phyloP scores from a whole-genome alignment of 2,329 filamentous ascomycete species.

The Sclerotinia glacialis region DNA sequence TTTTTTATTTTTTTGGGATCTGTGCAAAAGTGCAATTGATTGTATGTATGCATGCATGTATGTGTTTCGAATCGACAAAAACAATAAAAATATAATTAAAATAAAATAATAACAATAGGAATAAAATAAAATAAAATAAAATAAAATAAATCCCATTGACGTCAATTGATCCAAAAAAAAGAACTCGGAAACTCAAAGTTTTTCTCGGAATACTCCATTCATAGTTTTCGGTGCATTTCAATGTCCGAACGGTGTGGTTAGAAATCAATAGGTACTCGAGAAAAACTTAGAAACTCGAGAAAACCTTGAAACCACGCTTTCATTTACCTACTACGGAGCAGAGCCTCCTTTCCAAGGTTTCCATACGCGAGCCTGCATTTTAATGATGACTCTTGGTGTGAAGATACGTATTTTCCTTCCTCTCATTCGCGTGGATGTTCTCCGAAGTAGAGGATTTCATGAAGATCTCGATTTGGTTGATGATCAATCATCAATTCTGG shows the following conservation, averaged over 20 bases:
- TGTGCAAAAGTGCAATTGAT: no score
- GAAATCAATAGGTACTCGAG: not conserved
- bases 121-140: no score
- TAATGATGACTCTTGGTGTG: not conserved
- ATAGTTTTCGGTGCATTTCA: not conserved
- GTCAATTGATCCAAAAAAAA: no score
- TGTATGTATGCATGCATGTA: no score
- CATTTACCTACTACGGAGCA: not conserved
- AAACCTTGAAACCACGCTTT: no score
- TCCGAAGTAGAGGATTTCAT: not conserved
- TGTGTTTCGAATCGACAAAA: no score
- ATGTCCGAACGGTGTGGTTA: not conserved
- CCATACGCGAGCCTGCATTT: not conserved
- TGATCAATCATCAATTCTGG: not conserved
- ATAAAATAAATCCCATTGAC: no score
- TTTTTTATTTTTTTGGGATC: no score
- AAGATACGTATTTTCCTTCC: not conserved
- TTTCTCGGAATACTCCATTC: not conserved
- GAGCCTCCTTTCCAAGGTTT: not conserved
- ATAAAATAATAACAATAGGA: no score
- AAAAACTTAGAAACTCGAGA: not conserved
- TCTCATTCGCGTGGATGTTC: not conserved
- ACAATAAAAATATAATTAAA: no score
- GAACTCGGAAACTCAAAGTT: not conserved
- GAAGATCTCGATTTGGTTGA: not conserved